Conservation (phyloP, 1,284 basidiomycete genomes). For the Fomes fomentarius region DNA sequence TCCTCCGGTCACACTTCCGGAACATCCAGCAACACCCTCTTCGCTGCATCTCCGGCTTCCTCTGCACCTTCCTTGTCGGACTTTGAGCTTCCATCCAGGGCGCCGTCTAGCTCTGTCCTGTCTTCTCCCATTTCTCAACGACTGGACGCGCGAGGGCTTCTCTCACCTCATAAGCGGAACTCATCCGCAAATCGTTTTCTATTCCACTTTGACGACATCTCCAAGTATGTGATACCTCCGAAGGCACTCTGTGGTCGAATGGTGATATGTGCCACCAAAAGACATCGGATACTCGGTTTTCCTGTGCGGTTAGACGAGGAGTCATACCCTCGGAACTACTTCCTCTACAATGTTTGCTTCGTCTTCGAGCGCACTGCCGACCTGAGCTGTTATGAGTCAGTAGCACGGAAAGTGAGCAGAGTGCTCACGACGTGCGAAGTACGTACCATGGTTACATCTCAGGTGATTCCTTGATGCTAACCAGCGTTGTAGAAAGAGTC, state of each 20-base stretch:
- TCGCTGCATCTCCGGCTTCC: conserved; percentile 47
- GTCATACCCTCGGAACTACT: conserved; percentile 83
- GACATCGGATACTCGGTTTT: conserved; percentile 86
- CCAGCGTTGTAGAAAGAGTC: conserved; percentile 75
- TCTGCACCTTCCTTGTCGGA: conserved; percentile 48
- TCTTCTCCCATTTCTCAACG: conserved; percentile 46
- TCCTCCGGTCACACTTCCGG: conserved; percentile 21
- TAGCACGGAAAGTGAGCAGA: conserved; percentile 93
- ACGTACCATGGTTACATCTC: conserved; percentile 32
- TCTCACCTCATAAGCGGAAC: conserved; percentile 48
- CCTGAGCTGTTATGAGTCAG: conserved; percentile 92
- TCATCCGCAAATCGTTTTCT: conserved; percentile 55
- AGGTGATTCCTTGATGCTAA: background rate
- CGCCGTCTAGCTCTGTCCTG: conserved; percentile 49
- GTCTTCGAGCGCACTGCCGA: conserved; percentile 92
- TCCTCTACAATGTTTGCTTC: conserved; percentile 96
- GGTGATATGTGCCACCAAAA: conserved; percentile 76
- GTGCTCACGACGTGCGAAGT: conserved; percentile 90
- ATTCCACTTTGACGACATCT: conserved; percentile 92
- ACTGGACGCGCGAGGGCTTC: conserved; percentile 44
- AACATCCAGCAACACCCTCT: conserved; percentile 23
- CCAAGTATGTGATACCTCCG: conserved; percentile 93
- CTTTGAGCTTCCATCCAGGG: conserved; percentile 35
- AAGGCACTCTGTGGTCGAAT: conserved; percentile 87
- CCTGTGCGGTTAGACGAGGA: conserved; percentile 73